These are phyloP conservation scores for Metarhizium anisopliae DNA, from an alignment of 2,329 filamentous ascomycete species.

Conservation along the genomic window DNA sequence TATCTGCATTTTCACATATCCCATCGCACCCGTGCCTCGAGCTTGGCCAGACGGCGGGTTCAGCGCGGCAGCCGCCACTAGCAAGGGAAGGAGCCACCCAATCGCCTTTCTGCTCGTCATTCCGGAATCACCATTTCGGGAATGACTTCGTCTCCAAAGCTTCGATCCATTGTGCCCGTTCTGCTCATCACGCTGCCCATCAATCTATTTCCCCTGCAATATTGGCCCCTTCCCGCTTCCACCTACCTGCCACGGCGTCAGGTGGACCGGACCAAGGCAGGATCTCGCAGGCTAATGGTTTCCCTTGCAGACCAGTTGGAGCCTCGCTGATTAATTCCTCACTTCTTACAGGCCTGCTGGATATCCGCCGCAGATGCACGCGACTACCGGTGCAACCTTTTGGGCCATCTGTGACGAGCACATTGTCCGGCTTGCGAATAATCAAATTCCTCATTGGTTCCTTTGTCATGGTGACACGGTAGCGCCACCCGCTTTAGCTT, in stretches of 20 bases:
- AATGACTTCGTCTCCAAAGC: not conserved
- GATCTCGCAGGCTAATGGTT: not conserved
- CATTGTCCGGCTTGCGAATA: conserved; percentile 1
- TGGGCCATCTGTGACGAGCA: not conserved
- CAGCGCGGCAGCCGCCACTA: conserved; percentile 1
- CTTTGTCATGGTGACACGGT: not conserved
- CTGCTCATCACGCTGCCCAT: not conserved
- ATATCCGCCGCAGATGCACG: conserved; percentile 2
- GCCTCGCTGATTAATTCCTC: conserved; percentile 26
- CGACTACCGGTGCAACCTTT: conserved; percentile 1
- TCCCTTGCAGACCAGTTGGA: conserved; percentile 1
- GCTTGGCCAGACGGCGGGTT: not conserved
- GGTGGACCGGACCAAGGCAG: not conserved
- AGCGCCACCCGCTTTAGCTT: not conserved
- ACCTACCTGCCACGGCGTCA: not conserved
- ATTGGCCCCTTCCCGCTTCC: not conserved
- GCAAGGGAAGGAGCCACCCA: not conserved
- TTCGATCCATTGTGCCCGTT: too few relatives aligned
- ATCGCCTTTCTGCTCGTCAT: not conserved
- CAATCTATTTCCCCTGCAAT: not conserved
- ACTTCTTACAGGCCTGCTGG: conserved; percentile 21
- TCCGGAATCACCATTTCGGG: not conserved
- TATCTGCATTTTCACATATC: not conserved
- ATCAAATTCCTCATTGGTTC: conserved; percentile 8
- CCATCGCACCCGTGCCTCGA: not conserved